phyloP scores from a whole-genome alignment of 331 rosid species.

The Cydonia oblonga region DNA sequence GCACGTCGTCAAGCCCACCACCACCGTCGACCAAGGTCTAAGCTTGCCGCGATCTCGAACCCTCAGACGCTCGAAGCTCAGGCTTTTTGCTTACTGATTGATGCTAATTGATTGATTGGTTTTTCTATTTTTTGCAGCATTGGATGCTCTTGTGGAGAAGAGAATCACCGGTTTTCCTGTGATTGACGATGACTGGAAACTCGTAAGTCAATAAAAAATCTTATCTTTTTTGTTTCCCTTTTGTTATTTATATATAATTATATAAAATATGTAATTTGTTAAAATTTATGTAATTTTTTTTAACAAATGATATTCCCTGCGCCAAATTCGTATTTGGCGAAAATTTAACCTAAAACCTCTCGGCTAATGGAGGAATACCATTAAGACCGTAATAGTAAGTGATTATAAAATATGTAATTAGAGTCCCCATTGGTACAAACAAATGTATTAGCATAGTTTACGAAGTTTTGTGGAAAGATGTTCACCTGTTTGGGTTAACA shows the following conservation, averaged over 20 bases:
- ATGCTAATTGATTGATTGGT: not conserved
- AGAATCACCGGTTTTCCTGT: slow-evolving; percentile 96
- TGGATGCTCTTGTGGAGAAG: slow-evolving; percentile 64
- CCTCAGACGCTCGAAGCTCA: not conserved
- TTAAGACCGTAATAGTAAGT: too few relatives aligned
- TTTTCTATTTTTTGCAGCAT: slow-evolving; percentile 32
- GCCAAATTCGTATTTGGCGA: fast-evolving
- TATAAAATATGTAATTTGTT: not conserved
- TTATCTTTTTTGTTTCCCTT: not conserved
- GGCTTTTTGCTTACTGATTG: not conserved
- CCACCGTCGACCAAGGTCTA: slow-evolving; percentile 84
- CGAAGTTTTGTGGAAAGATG: too few relatives aligned
- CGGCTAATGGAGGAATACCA: too few relatives aligned
- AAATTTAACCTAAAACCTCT: too few relatives aligned
- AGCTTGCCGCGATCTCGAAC: not conserved
- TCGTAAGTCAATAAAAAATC: slow-evolving; percentile 52
- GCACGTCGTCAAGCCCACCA: slow-evolving; percentile 56
- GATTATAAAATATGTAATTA: not conserved
- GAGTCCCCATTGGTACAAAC: not conserved
- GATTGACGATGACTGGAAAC: slow-evolving; percentile 78
- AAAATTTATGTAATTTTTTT: too few relatives aligned
- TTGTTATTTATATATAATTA: not conserved
- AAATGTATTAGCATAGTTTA: not conserved
- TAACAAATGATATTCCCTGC: too few relatives aligned
- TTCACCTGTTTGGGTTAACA: too few relatives aligned